These are phyloP conservation scores for Brassica rapa DNA, from an alignment of 345 rosid species.

Conservation along the genomic window DNA sequence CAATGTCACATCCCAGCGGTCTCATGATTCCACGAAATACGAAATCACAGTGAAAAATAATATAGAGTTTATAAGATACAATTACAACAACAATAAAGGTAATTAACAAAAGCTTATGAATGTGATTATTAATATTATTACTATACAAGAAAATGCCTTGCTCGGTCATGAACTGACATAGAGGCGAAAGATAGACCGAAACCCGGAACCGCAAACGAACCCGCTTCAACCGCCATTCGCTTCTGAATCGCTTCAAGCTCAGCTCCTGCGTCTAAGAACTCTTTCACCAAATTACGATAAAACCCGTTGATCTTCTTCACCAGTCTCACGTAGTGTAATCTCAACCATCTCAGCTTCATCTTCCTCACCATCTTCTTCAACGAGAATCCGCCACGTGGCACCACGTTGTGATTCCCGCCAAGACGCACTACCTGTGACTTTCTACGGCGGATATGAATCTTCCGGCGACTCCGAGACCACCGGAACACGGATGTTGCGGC, in stretches of 20 bases:
- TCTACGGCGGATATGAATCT: conserved; percentile 45
- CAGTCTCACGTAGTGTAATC: conserved; percentile 47
- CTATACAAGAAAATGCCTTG: conserved; percentile 41
- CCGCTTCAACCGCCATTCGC: conserved; percentile 58
- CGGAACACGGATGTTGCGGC: conserved; percentile 24
- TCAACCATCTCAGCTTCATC: conserved; percentile 63
- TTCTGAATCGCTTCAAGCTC: conserved; percentile 59
- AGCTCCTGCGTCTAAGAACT: conserved; percentile 52
- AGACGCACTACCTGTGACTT: conserved; percentile 60
- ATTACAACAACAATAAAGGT: not conserved
- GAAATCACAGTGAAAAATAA: conserved; percentile 4
- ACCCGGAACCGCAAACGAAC: conserved; percentile 60
- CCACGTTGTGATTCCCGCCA: conserved; percentile 46
- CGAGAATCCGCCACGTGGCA: conserved; percentile 37
- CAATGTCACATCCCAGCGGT: not conserved
- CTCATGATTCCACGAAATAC: conserved; percentile 8
- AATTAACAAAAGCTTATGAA: conserved; percentile 1
- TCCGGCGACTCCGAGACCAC: conserved; percentile 41
- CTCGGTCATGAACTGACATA: conserved; percentile 41
- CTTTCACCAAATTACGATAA: conserved; percentile 56
- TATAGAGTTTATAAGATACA: not conserved
- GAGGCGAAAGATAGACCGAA: conserved; percentile 58
- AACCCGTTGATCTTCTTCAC: conserved; percentile 57
- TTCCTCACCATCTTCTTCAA: conserved; percentile 50
- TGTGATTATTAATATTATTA: not conserved